Evolutionary conservation across 805 yeast species (phyloP).

Genomic region (Lachancea mirantina): DNA sequence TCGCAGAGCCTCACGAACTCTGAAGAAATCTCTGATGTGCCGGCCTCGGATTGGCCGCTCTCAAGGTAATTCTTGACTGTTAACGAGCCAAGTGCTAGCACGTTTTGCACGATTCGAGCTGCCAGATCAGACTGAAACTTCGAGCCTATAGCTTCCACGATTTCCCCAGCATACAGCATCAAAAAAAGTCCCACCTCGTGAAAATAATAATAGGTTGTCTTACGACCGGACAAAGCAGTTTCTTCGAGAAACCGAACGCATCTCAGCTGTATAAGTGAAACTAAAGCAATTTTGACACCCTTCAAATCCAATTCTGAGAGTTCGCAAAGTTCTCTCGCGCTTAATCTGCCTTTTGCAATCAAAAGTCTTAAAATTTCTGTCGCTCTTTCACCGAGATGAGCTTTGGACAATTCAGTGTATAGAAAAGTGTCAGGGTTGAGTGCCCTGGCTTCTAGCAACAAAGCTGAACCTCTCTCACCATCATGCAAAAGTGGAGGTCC

Average conservation of each 20-base stretch:
- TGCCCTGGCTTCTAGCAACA: constrained; percentile 37
- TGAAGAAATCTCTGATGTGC: constrained; percentile 23
- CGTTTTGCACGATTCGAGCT: constrained; percentile 54
- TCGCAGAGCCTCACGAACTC: constrained; percentile 41
- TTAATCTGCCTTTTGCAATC: constrained; percentile 60
- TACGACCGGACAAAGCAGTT: constrained; percentile 20
- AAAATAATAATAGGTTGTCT: constrained; percentile 45
- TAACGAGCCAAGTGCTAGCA: constrained; percentile 63
- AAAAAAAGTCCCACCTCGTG: constrained; percentile 57
- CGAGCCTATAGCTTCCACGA: constrained; percentile 48
- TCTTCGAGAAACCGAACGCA: constrained; percentile 65
- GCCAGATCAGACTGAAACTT: constrained; percentile 22
- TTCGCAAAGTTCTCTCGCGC: constrained; percentile 45
- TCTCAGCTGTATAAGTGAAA: constrained; percentile 69
- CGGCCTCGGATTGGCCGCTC: constrained; percentile 21
- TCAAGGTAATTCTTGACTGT: constrained; percentile 45
- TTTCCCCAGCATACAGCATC: constrained; percentile 71
- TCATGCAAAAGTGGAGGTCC: constrained; percentile 3
- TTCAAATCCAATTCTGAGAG: constrained; percentile 40
- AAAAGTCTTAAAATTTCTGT: constrained; percentile 53
- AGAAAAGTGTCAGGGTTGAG: constrained; percentile 59
- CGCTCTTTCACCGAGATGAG: constrained; percentile 67
- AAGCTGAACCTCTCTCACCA: constrained; percentile 9
- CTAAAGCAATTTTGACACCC: constrained; percentile 57
- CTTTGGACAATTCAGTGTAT: constrained; percentile 44